Conservation (phyloP, 192 early-diverging fungal genomes). For the Entrophospora sp. region DNA sequence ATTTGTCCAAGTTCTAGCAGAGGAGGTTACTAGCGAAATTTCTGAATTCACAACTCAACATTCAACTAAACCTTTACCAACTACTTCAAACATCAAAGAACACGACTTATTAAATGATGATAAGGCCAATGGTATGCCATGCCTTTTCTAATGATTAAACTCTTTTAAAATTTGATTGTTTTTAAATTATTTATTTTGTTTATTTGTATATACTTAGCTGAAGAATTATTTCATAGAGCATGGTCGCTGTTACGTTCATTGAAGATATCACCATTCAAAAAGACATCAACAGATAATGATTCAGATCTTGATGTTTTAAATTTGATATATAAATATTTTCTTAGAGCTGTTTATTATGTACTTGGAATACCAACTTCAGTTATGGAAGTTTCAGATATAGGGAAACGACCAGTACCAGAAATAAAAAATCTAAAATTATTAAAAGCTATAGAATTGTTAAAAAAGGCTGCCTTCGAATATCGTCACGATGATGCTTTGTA, state of each 20-base stretch:
- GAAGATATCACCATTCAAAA: background rate
- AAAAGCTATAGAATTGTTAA: constrained; percentile 34
- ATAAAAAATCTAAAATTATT: constrained; percentile 19
- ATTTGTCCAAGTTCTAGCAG: no score
- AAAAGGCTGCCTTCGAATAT: constrained; percentile 37
- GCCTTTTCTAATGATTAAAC: no score
- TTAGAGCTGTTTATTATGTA: background rate
- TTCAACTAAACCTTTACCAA: no score
- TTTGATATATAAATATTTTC: background rate
- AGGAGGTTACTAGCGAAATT: no score
- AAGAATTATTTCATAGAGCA: constrained; percentile 6
- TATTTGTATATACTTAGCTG: background rate
- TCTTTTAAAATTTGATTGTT: no score
- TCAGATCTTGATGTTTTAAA: background rate
- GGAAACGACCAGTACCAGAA: background rate
- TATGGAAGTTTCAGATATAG: background rate
- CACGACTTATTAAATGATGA: no score
- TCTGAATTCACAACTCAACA: no score
- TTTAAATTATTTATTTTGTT: no score
- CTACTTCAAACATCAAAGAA: no score
- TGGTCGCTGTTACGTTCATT: background rate
- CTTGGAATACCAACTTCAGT: background rate
- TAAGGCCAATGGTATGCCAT: no score
- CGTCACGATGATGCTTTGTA: constrained; percentile 48
- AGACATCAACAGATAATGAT: background rate